Conservation (phyloP, 495 filamentous ascomycete species). For the Schizothecium vesticola region DNA sequence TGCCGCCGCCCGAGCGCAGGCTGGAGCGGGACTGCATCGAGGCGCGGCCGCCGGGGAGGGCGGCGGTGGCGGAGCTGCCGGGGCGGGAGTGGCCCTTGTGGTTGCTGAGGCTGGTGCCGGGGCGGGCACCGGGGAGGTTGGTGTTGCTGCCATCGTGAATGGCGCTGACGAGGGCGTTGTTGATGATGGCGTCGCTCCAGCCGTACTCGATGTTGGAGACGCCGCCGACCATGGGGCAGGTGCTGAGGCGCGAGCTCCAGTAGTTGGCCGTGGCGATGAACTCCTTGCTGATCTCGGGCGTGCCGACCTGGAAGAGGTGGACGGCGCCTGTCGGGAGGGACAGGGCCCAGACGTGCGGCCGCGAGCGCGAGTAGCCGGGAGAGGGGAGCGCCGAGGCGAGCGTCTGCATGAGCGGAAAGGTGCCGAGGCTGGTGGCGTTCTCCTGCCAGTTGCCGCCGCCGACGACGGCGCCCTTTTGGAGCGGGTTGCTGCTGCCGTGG, state of each 20-base stretch:
- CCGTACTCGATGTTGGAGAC: slow-evolving; percentile 97
- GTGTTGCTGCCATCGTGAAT: slow-evolving; percentile 38
- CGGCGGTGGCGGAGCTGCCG: slow-evolving; percentile 38
- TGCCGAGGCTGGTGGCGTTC: slow-evolving; percentile 79
- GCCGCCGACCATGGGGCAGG: slow-evolving; percentile 84
- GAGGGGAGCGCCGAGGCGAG: slow-evolving; percentile 85
- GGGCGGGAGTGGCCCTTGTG: slow-evolving; percentile 35
- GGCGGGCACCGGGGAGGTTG: slow-evolving; percentile 15
- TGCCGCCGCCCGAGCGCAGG: slow-evolving; percentile 33
- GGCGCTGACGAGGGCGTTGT: slow-evolving; percentile 57
- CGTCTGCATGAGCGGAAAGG: slow-evolving; percentile 85
- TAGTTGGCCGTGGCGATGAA: slow-evolving; percentile 96
- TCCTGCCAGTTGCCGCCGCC: slow-evolving; percentile 97
- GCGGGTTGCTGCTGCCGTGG: slow-evolving; percentile 27
- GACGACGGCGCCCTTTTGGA: slow-evolving; percentile 57
- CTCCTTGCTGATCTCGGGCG: slow-evolving; percentile 87
- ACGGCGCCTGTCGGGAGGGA: slow-evolving; percentile 88
- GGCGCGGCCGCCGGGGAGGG: slow-evolving; percentile 18
- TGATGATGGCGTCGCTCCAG: slow-evolving; percentile 87
- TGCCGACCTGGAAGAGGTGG: slow-evolving; percentile 96
- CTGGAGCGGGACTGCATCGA: slow-evolving; percentile 42
- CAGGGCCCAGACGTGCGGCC: slow-evolving; percentile 94
- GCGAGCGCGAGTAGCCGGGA: slow-evolving; percentile 84
- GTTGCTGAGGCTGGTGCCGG: slow-evolving; percentile 23
- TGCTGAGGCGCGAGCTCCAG: slow-evolving; percentile 91